Base-by-base conservation (phyloP, 2,329 filamentous ascomycete species). In the Epichloe amarillans region DNA sequence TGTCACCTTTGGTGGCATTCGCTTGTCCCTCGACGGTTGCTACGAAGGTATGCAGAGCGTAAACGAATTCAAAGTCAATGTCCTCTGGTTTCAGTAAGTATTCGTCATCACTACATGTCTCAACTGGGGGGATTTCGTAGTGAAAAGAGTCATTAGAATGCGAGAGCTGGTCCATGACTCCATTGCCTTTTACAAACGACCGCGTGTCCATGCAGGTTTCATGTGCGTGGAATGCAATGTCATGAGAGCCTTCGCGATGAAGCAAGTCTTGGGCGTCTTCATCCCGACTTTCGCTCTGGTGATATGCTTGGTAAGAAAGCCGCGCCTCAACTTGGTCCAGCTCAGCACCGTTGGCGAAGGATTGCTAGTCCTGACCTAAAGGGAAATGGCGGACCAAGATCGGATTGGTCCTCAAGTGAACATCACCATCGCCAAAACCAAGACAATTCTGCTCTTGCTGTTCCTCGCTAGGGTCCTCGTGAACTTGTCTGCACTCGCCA, bases 21-120 rank as follows among this genome's bases (percentile, higher is more conserved):
- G 93, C 93, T 69, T 98, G 93, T 30, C 93, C 93, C 69, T 98
- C 93, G 46, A 98, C 93, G 0, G 93, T 97, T 30, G 93, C 93
- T 57, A 96, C 87, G 63, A 98, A 98, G 2, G 91, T 98, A 66
- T 97, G 93, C 52, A 98, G 75, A 30, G 93, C 93, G 71, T 98
- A 98, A 54, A 98, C 93, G 70, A 97, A 97, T 67, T 97, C 91
- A 73, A 98, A 97, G 76, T 98, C 93, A 69, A 98, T 98, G 64
- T 98, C 93, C 79, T 98, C 93, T 97, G 75, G 68, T 69, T 84
- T 77, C 77, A 80, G 86, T 95, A 89, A 95, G 88, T 83, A 84
- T 73, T 86, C 79, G 71, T 77, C 77, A 67, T 76, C 82, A 83
- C 83, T 90, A 53, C 82, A 83, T 59, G 79, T 82, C 66, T 86